A percentile compares a stretch with the other conserved stretches of the same genome.
Conservation (phyloP, 2,329 filamentous ascomycete species). For the Didymellaceae sp. region DNA sequence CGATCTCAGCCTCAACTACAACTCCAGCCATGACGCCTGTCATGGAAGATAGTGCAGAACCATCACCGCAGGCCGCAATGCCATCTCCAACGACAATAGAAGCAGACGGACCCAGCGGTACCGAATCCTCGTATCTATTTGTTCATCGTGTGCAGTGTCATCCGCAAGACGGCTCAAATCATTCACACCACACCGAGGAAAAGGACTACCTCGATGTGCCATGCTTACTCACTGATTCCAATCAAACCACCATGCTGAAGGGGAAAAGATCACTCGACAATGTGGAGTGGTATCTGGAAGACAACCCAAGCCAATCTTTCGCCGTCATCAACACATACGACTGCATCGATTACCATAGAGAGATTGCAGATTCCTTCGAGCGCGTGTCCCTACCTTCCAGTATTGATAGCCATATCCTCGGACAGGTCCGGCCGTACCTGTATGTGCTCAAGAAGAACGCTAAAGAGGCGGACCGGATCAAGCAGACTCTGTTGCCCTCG, state of each 20-base stretch:
- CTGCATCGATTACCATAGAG: not conserved
- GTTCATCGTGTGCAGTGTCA: not conserved
- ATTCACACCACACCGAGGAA: not conserved
- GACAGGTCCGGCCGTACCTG: not conserved
- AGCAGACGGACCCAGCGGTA: too few species aligned
- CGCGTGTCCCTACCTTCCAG: not conserved
- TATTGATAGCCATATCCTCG: not conserved
- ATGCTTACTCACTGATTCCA: not conserved
- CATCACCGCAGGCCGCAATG: not conserved
- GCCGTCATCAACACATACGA: not conserved
- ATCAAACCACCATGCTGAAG: not conserved
- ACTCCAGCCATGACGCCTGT: too few species aligned
- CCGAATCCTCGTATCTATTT: not conserved
- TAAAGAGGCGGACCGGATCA: not conserved
- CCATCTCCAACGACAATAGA: not conserved
- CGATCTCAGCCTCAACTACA: too few species aligned
- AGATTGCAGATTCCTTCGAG: not conserved
- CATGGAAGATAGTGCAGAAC: not conserved
- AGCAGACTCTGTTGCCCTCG: not conserved
- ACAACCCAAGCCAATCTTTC: not conserved
- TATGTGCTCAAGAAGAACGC: not conserved
- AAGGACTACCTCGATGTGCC: conserved; percentile 1
- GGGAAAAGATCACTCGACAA: not conserved
- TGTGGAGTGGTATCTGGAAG: not conserved
- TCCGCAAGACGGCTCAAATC: not conserved